Conservation (phyloP, 495 filamentous ascomycete species). For the Aspergillus taichungensis region DNA sequence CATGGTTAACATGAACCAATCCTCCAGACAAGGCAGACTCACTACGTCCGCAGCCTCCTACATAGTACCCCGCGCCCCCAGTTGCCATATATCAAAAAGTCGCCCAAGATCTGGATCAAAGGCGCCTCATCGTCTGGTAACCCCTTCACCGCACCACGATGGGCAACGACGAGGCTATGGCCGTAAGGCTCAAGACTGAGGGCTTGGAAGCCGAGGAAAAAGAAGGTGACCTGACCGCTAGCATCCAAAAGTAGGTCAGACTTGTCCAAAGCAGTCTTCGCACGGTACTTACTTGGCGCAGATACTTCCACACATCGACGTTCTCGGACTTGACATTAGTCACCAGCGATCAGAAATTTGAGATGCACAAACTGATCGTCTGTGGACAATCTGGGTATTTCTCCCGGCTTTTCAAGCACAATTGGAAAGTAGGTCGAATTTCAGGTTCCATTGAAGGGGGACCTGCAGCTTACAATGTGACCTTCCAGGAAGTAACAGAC, state of each 20-base stretch:
- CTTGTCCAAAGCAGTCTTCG: too few species aligned
- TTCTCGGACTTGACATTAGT: constrained; percentile 32
- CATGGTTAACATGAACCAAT: too few species aligned
- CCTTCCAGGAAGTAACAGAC: constrained; percentile 13
- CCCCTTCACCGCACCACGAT: too few species aligned
- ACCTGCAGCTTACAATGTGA: neutral
- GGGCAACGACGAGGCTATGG: too few species aligned
- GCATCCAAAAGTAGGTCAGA: neutral
- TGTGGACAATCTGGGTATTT: constrained; percentile 34
- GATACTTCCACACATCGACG: constrained; percentile 7
- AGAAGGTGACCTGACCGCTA: neutral
- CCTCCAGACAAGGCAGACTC: too few species aligned
- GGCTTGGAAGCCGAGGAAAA: too few species aligned
- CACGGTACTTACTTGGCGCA: neutral
- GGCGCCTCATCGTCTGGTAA: too few species aligned
- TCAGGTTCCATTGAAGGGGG: constrained; percentile 22
- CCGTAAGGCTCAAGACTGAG: too few species aligned
- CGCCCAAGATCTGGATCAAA: too few species aligned
- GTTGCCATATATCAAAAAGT: too few species aligned
- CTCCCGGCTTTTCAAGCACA: constrained; percentile 17
- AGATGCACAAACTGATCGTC: constrained; percentile 28
- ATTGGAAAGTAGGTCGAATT: constrained; percentile 23
- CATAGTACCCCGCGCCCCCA: too few species aligned
- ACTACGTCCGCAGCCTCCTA: too few species aligned
- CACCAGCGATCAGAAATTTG: constrained; percentile 22